Evolutionary conservation across 345 rosid species (phyloP), one percentile per base, ranked within the genome.

Genomic region (Dipteronia dyeriana): DNA sequence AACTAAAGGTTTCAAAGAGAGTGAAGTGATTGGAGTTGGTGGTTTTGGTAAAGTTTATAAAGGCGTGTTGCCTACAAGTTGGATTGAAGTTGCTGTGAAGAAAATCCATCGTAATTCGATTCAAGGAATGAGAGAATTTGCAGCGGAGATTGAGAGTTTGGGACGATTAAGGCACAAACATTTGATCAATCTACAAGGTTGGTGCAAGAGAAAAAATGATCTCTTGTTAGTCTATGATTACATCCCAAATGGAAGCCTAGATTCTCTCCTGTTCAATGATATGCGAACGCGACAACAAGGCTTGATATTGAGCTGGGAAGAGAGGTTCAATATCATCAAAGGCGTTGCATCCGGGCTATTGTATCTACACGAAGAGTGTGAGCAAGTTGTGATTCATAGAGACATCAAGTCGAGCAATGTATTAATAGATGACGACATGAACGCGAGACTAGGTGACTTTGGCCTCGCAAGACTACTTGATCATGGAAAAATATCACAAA

Each of bases 331-430:
- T 59, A 86, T 92, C 78, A 76, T 91, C 65, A 87, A 88, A 82
- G 93, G 92, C n/a, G 74, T 92, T 2, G 91, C 95, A 23, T 78
- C 94, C 0, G 98, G 94, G 47, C 83, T 94, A 0, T 45, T 84
- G n/a, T 91, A 91, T 59, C 84, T 91, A 20, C 95, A 89, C 56
- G 95, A 91, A 80, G 95, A 89, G 41, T 92, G 95, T 94, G 92
- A 86, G 71, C 83, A 87, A 49, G 94, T 92, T 11, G 94, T 94
- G 73, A 83, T 92, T 38, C 97, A 92, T 31, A 84, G 97, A 29
- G 98, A 94, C 56, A 80, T 92, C 23, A 94, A 92, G 82, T 87
- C 98, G 2, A 84, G 93, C 75, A 94, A 94, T 67, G 96, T 94
- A 49, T 80, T 94, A 70, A 87, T 94, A 56, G 95, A 92, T 9